These are phyloP conservation scores for Pseudogymnoascus sp. DNA, from an alignment of 2,329 filamentous ascomycete species.

Conservation along the genomic window DNA sequence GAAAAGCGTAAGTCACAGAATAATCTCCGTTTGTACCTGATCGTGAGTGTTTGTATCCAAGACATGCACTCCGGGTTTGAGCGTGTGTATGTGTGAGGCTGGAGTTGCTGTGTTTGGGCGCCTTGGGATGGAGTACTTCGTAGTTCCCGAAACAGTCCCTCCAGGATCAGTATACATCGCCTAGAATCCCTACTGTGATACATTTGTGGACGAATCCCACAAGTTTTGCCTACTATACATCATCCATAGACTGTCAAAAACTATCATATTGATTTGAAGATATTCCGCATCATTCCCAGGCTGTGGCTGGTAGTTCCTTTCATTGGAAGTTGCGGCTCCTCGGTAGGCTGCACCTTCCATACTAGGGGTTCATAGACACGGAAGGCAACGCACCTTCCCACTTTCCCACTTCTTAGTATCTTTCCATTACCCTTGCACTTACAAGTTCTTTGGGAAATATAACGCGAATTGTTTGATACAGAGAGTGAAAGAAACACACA, in stretches of 20 bases:
- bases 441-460: background rate
- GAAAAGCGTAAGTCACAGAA: background rate
- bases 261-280: background rate
- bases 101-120: background rate
- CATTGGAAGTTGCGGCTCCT: background rate
- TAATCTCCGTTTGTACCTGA: background rate
- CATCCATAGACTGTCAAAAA: background rate
- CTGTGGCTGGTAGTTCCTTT: background rate
- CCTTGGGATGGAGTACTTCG: background rate
- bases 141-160: background rate
- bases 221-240: background rate
- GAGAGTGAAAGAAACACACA: background rate
- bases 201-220: background rate
- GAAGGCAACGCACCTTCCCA: conserved; percentile 1
- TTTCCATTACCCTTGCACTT: background rate
- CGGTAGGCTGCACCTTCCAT: conserved; percentile 1
- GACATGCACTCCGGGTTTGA: background rate
- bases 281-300: background rate
- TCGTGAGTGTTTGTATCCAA: background rate
- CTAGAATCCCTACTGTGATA: background rate
- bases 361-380: background rate
- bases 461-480: background rate
- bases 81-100: background rate
- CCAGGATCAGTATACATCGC: background rate
- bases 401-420: background rate